These are phyloP conservation scores for Fusarium beomiforme DNA, from an alignment of 2,329 filamentous ascomycete genomes.

Conservation along the genomic window DNA sequence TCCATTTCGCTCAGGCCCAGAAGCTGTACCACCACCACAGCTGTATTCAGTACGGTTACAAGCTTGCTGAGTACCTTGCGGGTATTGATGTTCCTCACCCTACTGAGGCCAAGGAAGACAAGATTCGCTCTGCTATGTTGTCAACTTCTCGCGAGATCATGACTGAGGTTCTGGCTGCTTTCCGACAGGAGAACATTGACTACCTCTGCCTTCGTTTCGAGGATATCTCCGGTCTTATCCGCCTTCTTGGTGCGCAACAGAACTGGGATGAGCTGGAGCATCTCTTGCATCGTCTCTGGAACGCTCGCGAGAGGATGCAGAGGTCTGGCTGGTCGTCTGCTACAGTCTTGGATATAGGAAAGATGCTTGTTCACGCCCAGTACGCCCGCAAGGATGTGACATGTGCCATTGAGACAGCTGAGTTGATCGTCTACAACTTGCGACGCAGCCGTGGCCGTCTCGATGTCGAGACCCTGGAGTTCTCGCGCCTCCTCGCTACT, in stretches of 20 bases:
- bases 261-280: slow-evolving; percentile 58
- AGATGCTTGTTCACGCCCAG: slow-evolving; percentile 38
- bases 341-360: slow-evolving; percentile 38
- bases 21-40: slow-evolving; percentile 52
- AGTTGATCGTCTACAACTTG: slow-evolving; percentile 43
- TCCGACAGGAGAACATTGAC: slow-evolving; percentile 55
- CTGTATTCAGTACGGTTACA: slow-evolving; percentile 56
- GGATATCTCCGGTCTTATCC: slow-evolving; percentile 57
- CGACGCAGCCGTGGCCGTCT: slow-evolving; percentile 40
- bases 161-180: slow-evolving; percentile 52
- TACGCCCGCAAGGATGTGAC: slow-evolving; percentile 20
- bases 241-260: slow-evolving; percentile 58
- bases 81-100: slow-evolving; percentile 51
- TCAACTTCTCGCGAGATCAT: slow-evolving; percentile 38
- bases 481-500: slow-evolving; percentile 38
- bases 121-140: slow-evolving; percentile 29
- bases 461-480: slow-evolving; percentile 38
- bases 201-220: slow-evolving; percentile 54
- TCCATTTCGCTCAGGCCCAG: slow-evolving; percentile 54
- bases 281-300: slow-evolving; percentile 38
- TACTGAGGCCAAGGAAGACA: slow-evolving; percentile 44
- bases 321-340: slow-evolving; percentile 35
- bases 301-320: slow-evolving; percentile 33
- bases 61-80: slow-evolving; percentile 56
- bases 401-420: slow-evolving; percentile 37